phyloP scores from a whole-genome alignment of 225 moss, liverwort and hornwort species.

The Neckera pumila region DNA sequence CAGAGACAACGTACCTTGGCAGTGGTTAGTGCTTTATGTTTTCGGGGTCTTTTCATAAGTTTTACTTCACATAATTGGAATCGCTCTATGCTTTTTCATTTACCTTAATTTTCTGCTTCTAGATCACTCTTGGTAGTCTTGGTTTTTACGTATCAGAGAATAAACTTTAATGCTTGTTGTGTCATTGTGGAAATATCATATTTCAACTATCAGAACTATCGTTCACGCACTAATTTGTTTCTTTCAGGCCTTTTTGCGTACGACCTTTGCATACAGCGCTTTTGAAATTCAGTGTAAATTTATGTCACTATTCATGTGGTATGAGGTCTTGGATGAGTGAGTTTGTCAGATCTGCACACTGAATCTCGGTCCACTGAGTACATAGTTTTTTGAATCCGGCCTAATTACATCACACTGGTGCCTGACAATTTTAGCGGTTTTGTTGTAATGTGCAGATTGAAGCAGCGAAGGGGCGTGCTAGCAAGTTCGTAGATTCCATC shows the following conservation, averaged over 20 bases:
- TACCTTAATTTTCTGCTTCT: neutral
- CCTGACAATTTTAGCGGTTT: neutral
- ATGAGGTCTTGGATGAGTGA: neutral
- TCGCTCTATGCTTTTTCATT: neutral
- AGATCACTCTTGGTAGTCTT: neutral
- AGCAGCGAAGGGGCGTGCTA: constrained; percentile 68
- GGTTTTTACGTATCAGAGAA: neutral
- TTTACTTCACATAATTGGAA: neutral
- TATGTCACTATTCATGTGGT: neutral
- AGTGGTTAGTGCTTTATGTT: constrained; percentile 44
- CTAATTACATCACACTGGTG: neutral
- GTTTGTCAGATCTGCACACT: neutral
- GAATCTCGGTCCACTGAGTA: neutral
- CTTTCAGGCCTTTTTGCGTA: neutral
- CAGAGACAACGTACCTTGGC: constrained; percentile 58
- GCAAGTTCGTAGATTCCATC: constrained; percentile 67
- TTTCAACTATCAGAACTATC: neutral
- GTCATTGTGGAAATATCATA: neutral
- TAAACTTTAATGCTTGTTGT: neutral
- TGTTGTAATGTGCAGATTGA: constrained; percentile 42
- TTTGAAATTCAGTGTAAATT: neutral
- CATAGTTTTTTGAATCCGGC: neutral
- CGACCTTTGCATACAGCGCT: neutral
- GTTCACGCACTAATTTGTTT: neutral
- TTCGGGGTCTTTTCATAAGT: neutral